Evolutionary conservation across 2,329 filamentous ascomycete species (phyloP).

Genomic region (Fusarium euwallaceae): DNA sequence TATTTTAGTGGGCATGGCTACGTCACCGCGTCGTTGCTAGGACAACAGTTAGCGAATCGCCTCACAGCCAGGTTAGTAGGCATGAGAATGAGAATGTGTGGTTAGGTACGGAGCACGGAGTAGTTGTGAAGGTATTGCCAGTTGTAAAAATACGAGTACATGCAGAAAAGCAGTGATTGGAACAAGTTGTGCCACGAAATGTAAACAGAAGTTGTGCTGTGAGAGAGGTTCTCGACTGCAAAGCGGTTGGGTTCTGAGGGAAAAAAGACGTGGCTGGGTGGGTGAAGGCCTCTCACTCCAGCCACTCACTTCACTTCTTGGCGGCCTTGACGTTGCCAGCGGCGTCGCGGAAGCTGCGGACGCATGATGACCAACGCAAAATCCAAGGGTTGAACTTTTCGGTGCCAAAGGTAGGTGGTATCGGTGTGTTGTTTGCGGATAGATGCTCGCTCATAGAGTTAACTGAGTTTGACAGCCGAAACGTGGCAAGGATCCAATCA

Average conservation of each 20-base stretch:
- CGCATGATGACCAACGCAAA: constrained; percentile 7
- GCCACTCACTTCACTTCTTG: constrained; percentile 27
- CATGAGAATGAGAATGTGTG: no score
- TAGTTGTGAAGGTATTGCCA: neutral
- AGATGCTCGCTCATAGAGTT: constrained; percentile 10
- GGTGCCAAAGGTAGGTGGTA: neutral
- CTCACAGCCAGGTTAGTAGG: no score
- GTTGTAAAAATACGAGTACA: neutral
- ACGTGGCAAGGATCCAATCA: constrained; percentile 1
- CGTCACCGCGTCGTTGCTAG: constrained; percentile 34
- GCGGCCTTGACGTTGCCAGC: neutral
- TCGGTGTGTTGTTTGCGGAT: neutral
- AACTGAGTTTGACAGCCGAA: constrained; percentile 8
- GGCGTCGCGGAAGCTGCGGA: constrained; percentile 29
- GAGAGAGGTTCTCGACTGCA: constrained; percentile 1
- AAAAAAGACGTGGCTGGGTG: constrained; percentile 11
- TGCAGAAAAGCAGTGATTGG: constrained; percentile 29
- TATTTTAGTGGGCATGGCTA: constrained; percentile 19
- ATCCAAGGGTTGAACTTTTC: neutral
- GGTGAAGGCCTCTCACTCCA: constrained; percentile 31
- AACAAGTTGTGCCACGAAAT: constrained; percentile 33
- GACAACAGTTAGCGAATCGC: no score
- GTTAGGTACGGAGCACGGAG: no score
- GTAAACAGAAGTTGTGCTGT: neutral
- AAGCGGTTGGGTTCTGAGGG: neutral